Evolutionary conservation across 2,329 filamentous ascomycete genomes (phyloP).

Genomic region (Aspergillus quadricinctus): DNA sequence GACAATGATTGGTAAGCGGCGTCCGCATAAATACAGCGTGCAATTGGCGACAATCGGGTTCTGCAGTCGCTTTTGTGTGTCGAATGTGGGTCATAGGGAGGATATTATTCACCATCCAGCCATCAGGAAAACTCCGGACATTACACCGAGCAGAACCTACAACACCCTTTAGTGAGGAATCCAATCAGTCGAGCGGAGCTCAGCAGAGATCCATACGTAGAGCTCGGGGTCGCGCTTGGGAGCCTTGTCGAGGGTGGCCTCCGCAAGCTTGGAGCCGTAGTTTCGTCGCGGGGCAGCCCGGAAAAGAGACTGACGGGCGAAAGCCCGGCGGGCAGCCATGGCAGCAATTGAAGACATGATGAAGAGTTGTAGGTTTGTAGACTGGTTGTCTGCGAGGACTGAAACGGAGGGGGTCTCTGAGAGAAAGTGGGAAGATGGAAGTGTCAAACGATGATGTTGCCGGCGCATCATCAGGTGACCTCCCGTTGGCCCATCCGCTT

Average conservation of each 20-base stretch:
- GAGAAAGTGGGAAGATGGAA: slow-evolving; percentile 25
- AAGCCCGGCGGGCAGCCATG: slow-evolving; percentile 38
- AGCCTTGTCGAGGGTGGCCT: slow-evolving; percentile 55
- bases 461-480: slow-evolving; percentile 26
- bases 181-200: slow-evolving; percentile 10
- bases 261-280: slow-evolving; percentile 42
- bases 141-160: slow-evolving; percentile 85
- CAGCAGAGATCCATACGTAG: slow-evolving; percentile 52
- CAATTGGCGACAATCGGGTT: slow-evolving; percentile 5
- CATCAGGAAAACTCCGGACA: slow-evolving; percentile 81
- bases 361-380: slow-evolving; percentile 13
- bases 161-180: slow-evolving; percentile 14
- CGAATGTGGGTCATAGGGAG: slow-evolving; percentile 6
- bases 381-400: slow-evolving; percentile 16
- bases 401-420: slow-evolving; percentile 5
- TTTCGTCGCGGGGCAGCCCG: slow-evolving; percentile 39
- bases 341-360: slow-evolving; percentile 42
- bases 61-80: slow-evolving; percentile 4
- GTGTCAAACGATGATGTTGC: slow-evolving; percentile 32
- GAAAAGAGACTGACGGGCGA: slow-evolving; percentile 38
- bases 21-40: not conserved
- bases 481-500: slow-evolving; percentile 16
- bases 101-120: slow-evolving; percentile 63
- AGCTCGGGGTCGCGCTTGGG: slow-evolving; percentile 70
- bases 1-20: not conserved